Evolutionary conservation across 495 filamentous ascomycete genomes (phyloP).

Genomic region (Hypoxylon subgilvum): DNA sequence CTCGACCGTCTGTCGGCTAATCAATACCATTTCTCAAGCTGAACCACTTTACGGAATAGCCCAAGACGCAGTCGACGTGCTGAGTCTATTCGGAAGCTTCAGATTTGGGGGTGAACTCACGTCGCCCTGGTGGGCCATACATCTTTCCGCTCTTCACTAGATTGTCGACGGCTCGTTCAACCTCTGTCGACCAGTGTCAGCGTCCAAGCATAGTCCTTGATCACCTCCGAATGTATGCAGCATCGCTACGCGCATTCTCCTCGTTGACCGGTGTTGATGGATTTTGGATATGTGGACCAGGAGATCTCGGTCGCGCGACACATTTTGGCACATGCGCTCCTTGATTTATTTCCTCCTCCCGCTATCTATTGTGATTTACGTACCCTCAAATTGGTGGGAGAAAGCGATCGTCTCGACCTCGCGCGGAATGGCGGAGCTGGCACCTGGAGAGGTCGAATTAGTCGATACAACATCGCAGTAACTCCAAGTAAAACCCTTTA

Average conservation of each 20-base stretch:
- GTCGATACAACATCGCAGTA: no score
- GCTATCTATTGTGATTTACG: conserved; percentile 45
- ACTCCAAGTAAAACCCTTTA: no score
- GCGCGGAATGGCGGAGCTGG: conserved; percentile 75
- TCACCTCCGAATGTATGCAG: background rate
- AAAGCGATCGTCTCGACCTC: conserved; percentile 80
- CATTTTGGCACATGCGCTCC: background rate
- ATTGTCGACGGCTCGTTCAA: conserved; percentile 94
- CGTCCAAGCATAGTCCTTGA: conserved; percentile 4
- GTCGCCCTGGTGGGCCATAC: conserved; percentile 73
- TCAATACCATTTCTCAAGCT: conserved; percentile 22
- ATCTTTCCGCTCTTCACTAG: conserved; percentile 94
- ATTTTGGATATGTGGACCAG: background rate
- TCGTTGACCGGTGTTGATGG: background rate
- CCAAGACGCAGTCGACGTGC: conserved; percentile 1
- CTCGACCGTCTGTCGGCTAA: conserved; percentile 49
- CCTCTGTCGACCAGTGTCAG: conserved; percentile 68
- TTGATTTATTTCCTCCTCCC: background rate
- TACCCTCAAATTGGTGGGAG: conserved; percentile 90
- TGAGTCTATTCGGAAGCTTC: conserved; percentile 12
- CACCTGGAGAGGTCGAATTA: conserved; percentile 62
- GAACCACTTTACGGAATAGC: conserved; percentile 6
- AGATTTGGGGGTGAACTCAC: conserved; percentile 76
- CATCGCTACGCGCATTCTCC: conserved; percentile 1
- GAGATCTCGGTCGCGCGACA: conserved; percentile 9